Percentiles rank a stretch among this genome's conserved stretches.
Conservation (phyloP, 169 alveolate species). For the Cryptosporidium muris region DNA sequence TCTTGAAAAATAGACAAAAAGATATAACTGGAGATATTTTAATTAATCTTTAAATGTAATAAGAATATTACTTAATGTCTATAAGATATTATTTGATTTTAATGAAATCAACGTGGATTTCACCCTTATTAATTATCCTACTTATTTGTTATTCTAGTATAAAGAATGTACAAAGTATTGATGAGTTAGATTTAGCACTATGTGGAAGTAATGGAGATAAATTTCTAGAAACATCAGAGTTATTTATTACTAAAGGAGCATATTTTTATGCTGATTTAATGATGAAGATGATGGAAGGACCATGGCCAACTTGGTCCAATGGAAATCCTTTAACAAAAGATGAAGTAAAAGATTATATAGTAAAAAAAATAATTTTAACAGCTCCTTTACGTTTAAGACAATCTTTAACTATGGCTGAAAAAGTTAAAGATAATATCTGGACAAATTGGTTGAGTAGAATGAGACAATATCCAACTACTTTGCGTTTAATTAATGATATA, state of each 20-base stretch:
- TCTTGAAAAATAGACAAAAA: no score
- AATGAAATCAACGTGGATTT: background rate
- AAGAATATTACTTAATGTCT: no score
- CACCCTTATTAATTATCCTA: constrained; percentile 18
- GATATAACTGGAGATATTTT: no score
- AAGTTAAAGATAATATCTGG: constrained; percentile 24
- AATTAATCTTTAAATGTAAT: no score
- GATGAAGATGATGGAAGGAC: constrained; percentile 37
- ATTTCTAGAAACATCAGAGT: constrained; percentile 31
- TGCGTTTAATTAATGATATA: constrained; percentile 47
- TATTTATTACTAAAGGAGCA: constrained; percentile 61
- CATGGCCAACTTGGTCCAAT: constrained; percentile 38
- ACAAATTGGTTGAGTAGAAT: constrained; percentile 3
- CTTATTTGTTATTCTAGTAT: background rate
- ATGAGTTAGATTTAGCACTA: constrained; percentile 34
- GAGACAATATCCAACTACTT: constrained; percentile 13
- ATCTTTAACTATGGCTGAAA: background rate
- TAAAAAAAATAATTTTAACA: constrained; percentile 44
- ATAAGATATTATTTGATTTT: no score
- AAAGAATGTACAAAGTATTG: constrained; percentile 24
- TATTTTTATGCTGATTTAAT: constrained; percentile 61
- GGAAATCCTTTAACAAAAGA: constrained; percentile 31
- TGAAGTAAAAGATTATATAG: constrained; percentile 30
- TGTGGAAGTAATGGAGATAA: constrained; percentile 65
- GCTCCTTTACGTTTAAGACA: constrained; percentile 45